Base-by-base conservation (phyloP, 805 yeast species). In the Isabelozyma heimii region DNA sequence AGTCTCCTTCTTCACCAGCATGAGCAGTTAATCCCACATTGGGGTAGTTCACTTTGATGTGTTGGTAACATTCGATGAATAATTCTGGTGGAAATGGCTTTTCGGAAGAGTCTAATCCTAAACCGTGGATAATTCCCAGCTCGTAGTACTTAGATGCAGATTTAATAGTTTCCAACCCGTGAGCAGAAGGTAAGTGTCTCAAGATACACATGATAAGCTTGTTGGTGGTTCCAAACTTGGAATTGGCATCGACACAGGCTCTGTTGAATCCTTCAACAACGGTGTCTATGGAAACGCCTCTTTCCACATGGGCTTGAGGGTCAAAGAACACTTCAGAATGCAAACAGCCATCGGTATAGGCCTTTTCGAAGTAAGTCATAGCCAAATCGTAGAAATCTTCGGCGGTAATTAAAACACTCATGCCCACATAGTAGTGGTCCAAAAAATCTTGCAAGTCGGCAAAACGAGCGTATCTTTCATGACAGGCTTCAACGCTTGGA, bases 1-100 rank as follows among this genome's bases (percentile, higher is more conserved):
- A 83, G 53, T 85, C 89, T 46, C 92, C 95, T 71, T 89, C 95
- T 68, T 89, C 96, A 58, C 96, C 96, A 2, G 94, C 95, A 60
- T 89, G 96, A 2, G 96, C 92, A 37, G 95, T 89, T 47, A 86
- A 73, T 38, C 82, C 77, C 47, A 84, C 77, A 20, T 79, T 68
- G 20, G 85, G 81, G 59, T 73, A 79, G 40, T 72, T 61, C 20
- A 72, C 68, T 47, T 71, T 73, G 7, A 87, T 77, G 16, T 63
- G 58, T 8, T 66, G 56, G 63, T 84, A 89, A 62, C 90, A 84
- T 44, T 85, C 87, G 12, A 68, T 69, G 59, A 87, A 89, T 44
- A 85, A 61, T 45, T 79, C 75, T 9, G 96, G 92, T 13, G 91
- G 92, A 68, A 84, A 84, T 33, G 89, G 91, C 52, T 72, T 80